These are phyloP conservation scores for Coniochaeta hoffmannii DNA, from an alignment of 2,329 filamentous ascomycete species.

Conservation along the genomic window DNA sequence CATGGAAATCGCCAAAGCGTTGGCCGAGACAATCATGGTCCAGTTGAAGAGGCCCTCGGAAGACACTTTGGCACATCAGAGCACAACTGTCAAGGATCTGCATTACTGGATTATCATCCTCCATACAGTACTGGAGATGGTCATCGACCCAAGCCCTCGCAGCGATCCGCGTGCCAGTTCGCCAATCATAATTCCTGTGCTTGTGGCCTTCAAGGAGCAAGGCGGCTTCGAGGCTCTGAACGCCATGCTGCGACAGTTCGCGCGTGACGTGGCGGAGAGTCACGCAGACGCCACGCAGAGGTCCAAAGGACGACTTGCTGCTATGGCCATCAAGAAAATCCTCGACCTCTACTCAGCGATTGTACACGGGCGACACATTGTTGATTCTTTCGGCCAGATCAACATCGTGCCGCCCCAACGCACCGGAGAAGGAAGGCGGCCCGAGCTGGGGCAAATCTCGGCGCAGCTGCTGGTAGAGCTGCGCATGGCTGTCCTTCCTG, in stretches of 20 bases:
- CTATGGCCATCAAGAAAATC: conserved; percentile 68
- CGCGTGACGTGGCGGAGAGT: conserved; percentile 42
- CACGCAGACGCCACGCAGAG: conserved; percentile 32
- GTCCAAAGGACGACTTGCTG: conserved; percentile 40
- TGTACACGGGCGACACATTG: conserved; percentile 68
- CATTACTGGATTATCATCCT: conserved; percentile 79
- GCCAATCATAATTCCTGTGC: conserved; percentile 64
- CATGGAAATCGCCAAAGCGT: conserved; percentile 50
- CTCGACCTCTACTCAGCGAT: conserved; percentile 74
- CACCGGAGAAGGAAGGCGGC: conserved; percentile 32
- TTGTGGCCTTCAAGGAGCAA: conserved; percentile 79
- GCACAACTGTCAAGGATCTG: conserved; percentile 55
- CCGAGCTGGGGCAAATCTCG: conserved; percentile 34
- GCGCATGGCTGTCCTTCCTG: conserved; percentile 70
- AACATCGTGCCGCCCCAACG: conserved; percentile 26
- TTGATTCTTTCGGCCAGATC: conserved; percentile 61
- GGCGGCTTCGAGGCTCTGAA: conserved; percentile 71
- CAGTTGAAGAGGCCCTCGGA: conserved; percentile 47
- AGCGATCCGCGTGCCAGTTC: conserved; percentile 40
- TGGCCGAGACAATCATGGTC: conserved; percentile 63
- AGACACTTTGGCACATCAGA: conserved; percentile 14
- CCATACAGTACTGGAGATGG: conserved; percentile 67
- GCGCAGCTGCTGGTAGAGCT: conserved; percentile 82
- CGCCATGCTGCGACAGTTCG: conserved; percentile 62
- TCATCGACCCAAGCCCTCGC: conserved; percentile 57